phyloP scores from a whole-genome alignment of 1,284 basidiomycete species.

The Puccinia coronata region DNA sequence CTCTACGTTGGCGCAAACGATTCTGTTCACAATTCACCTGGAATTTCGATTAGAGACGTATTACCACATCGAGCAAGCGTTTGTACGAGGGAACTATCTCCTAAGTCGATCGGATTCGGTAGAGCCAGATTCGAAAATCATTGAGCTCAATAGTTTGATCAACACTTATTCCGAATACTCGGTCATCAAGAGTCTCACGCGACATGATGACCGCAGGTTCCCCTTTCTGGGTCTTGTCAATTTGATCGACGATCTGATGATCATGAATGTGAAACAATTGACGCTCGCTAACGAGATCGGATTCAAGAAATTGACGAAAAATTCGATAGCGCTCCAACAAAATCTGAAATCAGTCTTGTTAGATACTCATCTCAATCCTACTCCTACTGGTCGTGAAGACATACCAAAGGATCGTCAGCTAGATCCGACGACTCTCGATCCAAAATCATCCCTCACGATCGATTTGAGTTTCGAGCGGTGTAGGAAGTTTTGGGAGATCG shows the following conservation, averaged over 20 bases:
- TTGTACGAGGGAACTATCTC: conserved; percentile 51
- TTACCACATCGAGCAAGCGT: conserved; percentile 69
- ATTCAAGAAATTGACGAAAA: conserved; percentile 82
- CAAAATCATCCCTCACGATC: not conserved
- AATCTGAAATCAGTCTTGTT: conserved; percentile 70
- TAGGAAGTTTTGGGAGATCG: conserved; percentile 75
- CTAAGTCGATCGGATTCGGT: conserved; percentile 66
- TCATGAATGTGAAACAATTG: conserved; percentile 73
- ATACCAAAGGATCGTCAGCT: conserved; percentile 57
- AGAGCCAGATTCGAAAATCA: conserved; percentile 86
- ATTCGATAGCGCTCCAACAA: conserved; percentile 89
- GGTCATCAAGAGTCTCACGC: conserved; percentile 67
- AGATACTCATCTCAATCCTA: conserved; percentile 57
- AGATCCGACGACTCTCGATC: conserved; percentile 62
- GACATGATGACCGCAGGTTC: conserved; percentile 60
- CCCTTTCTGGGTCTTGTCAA: conserved; percentile 82
- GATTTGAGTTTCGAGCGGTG: conserved; percentile 74
- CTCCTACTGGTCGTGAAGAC: conserved; percentile 51
- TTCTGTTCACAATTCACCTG: conserved; percentile 83
- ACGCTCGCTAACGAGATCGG: conserved; percentile 74
- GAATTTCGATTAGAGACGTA: conserved; percentile 84
- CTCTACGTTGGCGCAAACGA: conserved; percentile 78
- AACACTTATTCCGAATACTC: conserved; percentile 72
- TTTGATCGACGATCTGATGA: conserved; percentile 79
- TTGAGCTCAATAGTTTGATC: conserved; percentile 82